Base-by-base conservation (phyloP, 2,329 filamentous ascomycete species). In the Arthrobotrys pseudoclavata region DNA sequence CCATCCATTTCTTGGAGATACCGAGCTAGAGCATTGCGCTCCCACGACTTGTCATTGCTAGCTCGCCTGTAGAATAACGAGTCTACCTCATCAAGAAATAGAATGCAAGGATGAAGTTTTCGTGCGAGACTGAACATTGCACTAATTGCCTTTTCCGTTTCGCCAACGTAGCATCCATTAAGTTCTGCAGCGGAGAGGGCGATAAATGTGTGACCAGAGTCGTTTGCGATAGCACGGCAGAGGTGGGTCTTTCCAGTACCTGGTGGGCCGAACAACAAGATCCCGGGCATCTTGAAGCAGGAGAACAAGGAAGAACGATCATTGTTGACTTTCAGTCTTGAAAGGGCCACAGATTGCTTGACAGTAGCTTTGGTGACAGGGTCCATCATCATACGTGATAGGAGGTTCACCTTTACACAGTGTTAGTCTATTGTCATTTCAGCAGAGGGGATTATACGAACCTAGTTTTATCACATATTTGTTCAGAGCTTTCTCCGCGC, bases 231-330 rank as follows among this genome's bases (percentile, higher is more conserved):
- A 15, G 61, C 68, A 24, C 68, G 53, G 20, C 61, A 63, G 37
- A 75, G 64, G 26, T 75, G 69, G n/a, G 69, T 75, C 62, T 75
- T 75, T 37, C 69, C 69, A 9, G 69, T 75, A 15, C 69, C 69
- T 2, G 61, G 62, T 26, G 69, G 69, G 22, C 69, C 69, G 37
- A 69, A 75, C 12, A 75, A 34, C 6, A 69, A 52, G 12, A 61
- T 66, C 6, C 50, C 63, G 64, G 60, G 42, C 42, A 34, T 48
- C 22, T 63, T 63, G 22, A 63, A 63, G 24, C 50, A 37, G 48
- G 40, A 34, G 24, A 48, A 63, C 15, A 63, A 22, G 4, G 40
- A 50, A 13, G 40, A 31, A 0, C 24, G 22, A 15, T 20, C 7
- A 12, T 40, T 50, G 6, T n/a, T 50, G 22, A 37, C 4, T 15